Evolutionary conservation across 2,329 filamentous ascomycete species (phyloP).

Genomic region (Hypoxylon sp.): DNA sequence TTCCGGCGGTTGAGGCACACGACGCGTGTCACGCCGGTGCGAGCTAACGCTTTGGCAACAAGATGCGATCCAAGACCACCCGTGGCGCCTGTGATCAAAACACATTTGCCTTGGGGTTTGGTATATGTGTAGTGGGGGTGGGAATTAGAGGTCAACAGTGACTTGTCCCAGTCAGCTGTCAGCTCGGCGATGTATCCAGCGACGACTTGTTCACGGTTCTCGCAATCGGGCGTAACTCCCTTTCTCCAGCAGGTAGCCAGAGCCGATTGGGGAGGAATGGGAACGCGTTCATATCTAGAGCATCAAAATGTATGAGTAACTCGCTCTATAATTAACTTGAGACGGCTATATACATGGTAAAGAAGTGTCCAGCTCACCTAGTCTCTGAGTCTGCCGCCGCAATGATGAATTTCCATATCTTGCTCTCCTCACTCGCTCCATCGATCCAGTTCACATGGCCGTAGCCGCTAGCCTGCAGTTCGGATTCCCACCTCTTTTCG

Average conservation of each 20-base stretch:
- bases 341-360: slow-evolving; percentile 11
- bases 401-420: slow-evolving; percentile 49
- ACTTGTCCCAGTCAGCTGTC: slow-evolving; percentile 13
- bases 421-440: slow-evolving; percentile 44
- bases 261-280: not conserved
- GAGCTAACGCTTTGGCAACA: slow-evolving; percentile 49
- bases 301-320: slow-evolving; percentile 16
- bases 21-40: slow-evolving; percentile 48
- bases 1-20: slow-evolving; percentile 64
- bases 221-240: slow-evolving; percentile 1
- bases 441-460: slow-evolving; percentile 53
- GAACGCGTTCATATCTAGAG: slow-evolving; percentile 13
- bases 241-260: not conserved
- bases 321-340: slow-evolving; percentile 17
- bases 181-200: slow-evolving; percentile 19
- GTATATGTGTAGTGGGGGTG: not conserved
- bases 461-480: slow-evolving; percentile 48
- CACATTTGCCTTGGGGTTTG: slow-evolving; percentile 25
- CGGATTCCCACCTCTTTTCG: slow-evolving; percentile 46
- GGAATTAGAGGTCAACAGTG: not conserved
- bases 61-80: slow-evolving; percentile 59
- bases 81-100: slow-evolving; percentile 58
- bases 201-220: slow-evolving; percentile 21
- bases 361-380: slow-evolving; percentile 8
- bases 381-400: slow-evolving; percentile 34